Evolutionary conservation across 2,329 filamentous ascomycete species (phyloP).

Genomic region (Arthrobotrys musiformis): DNA sequence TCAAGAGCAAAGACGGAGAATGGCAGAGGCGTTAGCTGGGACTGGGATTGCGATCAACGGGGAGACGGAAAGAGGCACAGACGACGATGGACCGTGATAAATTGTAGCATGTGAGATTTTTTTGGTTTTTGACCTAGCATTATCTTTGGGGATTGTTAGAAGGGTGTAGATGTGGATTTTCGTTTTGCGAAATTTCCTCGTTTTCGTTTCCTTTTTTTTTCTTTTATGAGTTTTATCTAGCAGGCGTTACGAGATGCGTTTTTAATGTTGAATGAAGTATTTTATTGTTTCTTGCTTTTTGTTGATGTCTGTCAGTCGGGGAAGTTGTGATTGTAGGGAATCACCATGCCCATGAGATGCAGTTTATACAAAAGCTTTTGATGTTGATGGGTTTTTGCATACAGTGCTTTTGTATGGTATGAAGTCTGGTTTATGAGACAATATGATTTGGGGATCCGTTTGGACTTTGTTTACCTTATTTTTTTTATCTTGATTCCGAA

Average conservation of each 20-base stretch:
- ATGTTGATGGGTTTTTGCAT: background rate
- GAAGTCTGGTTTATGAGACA: constrained; percentile 17
- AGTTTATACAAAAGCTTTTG: background rate
- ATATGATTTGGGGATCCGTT: background rate
- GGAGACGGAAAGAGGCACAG: background rate
- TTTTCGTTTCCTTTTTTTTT: background rate
- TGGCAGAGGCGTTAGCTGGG: constrained; percentile 29
- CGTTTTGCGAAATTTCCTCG: background rate
- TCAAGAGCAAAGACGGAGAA: constrained; percentile 40
- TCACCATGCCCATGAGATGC: background rate
- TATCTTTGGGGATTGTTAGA: background rate
- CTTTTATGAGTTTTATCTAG: constrained; percentile 4
- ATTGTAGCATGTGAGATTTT: background rate
- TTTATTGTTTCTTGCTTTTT: background rate
- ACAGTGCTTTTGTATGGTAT: background rate
- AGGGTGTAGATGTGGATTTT: background rate
- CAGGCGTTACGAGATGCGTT: constrained; percentile 15
- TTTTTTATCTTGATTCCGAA: no score
- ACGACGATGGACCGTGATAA: background rate
- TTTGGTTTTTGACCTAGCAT: background rate
- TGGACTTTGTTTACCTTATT: no score
- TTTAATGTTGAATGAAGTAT: constrained; percentile 11
- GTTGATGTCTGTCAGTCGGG: background rate
- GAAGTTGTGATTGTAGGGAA: background rate
- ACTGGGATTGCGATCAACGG: background rate